Evolutionary conservation across 768 basidiomycete genomes (phyloP), one percentile per base, ranked within the genome.

Genomic region (Gymnopilus dilepis): DNA sequence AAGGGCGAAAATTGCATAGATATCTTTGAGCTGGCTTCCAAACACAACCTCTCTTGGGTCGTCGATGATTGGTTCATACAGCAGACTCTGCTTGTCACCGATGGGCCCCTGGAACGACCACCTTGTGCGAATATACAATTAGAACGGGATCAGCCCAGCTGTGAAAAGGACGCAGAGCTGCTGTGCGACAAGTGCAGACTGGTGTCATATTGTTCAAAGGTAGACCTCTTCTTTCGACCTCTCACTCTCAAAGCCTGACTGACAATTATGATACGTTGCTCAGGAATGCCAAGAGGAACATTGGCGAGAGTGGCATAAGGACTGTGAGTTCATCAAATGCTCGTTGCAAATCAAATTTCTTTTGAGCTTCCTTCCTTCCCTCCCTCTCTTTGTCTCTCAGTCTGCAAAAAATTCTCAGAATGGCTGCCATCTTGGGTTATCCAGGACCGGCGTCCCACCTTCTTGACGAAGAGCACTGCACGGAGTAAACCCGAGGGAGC

Each of bases 181-280:
- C 64, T 68, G 2, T 74, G 73, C 51, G 47, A 61, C 31, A 62
- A 52, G 11, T 82, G 80, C 63, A 74, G 63, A 54, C 64, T 82
- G 11, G 80, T 81, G 0, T 77, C 75, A 13, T 83, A 83, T 62
- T 83, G 82, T 63, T 82, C 81, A 9, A 76, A 70, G 62, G 73
- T 67, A 22, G 22, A 33, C 28, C 22, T n/a, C n/a, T 37, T 11
- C 15, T 8, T 4, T 8, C 34, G 8, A 37, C 7, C 2, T 26
- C 26, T 7, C 19, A 7, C 26, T 11, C 34, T 24, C 15, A 2
- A 11, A 11, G n/a, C n/a, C n/a, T 67, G 22, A 26, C 31, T 34
- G 21, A 11, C 21, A 1, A 28, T 37, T 9, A 1, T 5, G n/a
- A 3, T 28, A 11, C 30, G 11, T 3, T 31, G 24, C 2, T 15